Evolutionary conservation across 1,284 basidiomycete genomes (phyloP).

Genomic region (Austroboletus sp.): DNA sequence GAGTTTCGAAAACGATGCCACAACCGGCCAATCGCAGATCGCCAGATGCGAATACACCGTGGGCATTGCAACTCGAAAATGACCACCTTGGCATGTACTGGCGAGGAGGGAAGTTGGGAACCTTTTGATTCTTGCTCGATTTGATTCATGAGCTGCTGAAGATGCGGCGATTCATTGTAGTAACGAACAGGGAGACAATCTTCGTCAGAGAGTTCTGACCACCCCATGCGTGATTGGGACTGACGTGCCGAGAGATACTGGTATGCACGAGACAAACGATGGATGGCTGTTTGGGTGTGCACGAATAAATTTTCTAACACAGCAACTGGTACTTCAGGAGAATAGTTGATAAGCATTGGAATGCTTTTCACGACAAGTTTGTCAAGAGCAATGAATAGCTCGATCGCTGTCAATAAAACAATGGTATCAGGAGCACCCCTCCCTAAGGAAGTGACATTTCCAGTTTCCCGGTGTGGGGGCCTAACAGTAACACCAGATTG

Average conservation of each 20-base stretch:
- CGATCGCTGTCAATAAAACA: not conserved
- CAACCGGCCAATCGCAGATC: not conserved
- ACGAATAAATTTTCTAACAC: not conserved
- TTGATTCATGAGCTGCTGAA: not conserved
- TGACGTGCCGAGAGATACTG: constrained; percentile 1
- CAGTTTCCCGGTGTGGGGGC: no score
- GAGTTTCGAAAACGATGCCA: no score
- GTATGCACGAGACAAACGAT: not conserved
- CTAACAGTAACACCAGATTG: no score
- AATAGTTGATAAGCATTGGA: not conserved
- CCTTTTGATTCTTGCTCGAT: not conserved
- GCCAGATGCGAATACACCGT: constrained; percentile 1
- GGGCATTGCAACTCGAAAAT: constrained; percentile 11
- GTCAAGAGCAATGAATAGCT: not conserved
- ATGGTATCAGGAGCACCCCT: no score
- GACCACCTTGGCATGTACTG: not conserved
- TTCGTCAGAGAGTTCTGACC: not conserved
- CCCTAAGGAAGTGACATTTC: no score
- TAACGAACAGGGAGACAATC: not conserved
- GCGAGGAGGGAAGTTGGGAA: no score
- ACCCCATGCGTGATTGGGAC: not conserved
- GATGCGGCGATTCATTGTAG: not conserved
- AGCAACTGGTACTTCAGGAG: not conserved
- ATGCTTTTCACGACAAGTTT: not conserved
- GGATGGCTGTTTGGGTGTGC: not conserved